Base-by-base conservation (phyloP, 805 yeast species). In the Alloascoidea hylecoeti region DNA sequence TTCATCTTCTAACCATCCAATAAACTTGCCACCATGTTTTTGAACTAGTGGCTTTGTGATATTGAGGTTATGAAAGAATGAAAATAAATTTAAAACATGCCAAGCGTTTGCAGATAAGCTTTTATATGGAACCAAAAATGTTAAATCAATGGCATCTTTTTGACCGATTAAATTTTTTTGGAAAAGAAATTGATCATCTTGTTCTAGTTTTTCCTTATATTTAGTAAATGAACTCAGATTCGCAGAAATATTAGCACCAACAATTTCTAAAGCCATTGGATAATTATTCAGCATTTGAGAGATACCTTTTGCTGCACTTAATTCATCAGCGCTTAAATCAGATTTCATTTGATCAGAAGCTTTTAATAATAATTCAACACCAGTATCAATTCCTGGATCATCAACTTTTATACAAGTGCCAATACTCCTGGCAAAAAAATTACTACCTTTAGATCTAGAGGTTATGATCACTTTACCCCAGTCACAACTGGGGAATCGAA, bases 71-170 rank as follows among this genome's bases (percentile, higher is more conserved):
- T 9, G 13, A 9, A 23, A n/a, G n/a, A 23, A 23, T 9, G 30
- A 9, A n/a, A 9, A 23, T 9, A 23, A n/a, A 23, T 23, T n/a
- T 9, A 23, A 23, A 9, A 23, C 13, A 9, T 23, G 13, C 30
- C 30, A 9, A n/a, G 13, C n/a, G 30, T 23, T 9, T n/a, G 9
- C 13, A 23, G 13, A 9, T n/a, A 23, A n/a, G 30, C 30, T n/a
- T 9, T 23, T 23, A 23, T 23, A 23, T 23, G 30, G n/a, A 23
- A 23, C 13, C 30, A 9, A n/a, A 23, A 23, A 23, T 23, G 30
- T 23, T n/a, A 23, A n/a, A 23, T 23, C 30, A n/a, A 23, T 23
- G n/a, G 30, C n/a, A 23, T 23, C 30, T 23, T n/a, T 23, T n/a
- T n/a, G 13, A 9, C 30, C 30, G n/a, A 9, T n/a, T 23, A 23